phyloP scores from a whole-genome alignment of 352 stramenopile genomes.

The Bremia lactucae region DNA sequence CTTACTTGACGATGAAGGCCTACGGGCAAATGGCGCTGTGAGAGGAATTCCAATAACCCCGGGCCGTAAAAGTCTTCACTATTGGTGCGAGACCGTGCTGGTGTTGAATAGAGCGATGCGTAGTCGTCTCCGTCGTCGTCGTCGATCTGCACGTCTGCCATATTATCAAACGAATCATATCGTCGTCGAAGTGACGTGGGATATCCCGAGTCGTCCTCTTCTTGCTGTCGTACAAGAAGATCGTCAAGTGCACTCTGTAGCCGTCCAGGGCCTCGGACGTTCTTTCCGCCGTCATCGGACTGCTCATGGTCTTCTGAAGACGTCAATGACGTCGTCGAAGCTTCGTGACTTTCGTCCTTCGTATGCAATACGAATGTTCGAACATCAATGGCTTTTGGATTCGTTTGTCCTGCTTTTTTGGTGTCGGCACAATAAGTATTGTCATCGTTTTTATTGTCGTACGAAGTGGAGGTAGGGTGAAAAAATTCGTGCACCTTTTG shows the following conservation, averaged over 20 bases:
- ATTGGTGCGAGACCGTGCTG: constrained; percentile 18
- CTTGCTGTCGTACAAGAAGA: constrained; percentile 12
- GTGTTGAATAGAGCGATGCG: constrained; percentile 18
- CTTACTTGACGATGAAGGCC: constrained; percentile 19
- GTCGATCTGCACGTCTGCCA: constrained; percentile 16
- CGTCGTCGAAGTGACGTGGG: constrained; percentile 11
- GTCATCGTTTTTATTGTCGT: background rate
- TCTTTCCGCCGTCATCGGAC: constrained; percentile 3
- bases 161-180: constrained; percentile 25
- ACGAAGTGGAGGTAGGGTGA: constrained; percentile 23
- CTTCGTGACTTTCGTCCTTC: constrained; percentile 6
- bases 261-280: constrained; percentile 5
- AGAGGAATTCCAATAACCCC: constrained; percentile 22
- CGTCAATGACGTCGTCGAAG: constrained; percentile 23
- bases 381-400: constrained; percentile 53
- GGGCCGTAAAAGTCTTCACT: constrained; percentile 23
- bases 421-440: background rate
- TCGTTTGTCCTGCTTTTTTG: constrained; percentile 25
- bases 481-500: constrained; percentile 55
- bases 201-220: too few relatives aligned
- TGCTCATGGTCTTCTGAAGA: constrained; percentile 22
- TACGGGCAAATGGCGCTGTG: constrained; percentile 26
- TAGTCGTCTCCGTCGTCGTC: constrained; percentile 16
- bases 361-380: constrained; percentile 36
- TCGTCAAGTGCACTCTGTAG: constrained; percentile 14